These are phyloP conservation scores for Alternaria rosae DNA, from an alignment of 2,329 filamentous ascomycete genomes.

Conservation along the genomic window DNA sequence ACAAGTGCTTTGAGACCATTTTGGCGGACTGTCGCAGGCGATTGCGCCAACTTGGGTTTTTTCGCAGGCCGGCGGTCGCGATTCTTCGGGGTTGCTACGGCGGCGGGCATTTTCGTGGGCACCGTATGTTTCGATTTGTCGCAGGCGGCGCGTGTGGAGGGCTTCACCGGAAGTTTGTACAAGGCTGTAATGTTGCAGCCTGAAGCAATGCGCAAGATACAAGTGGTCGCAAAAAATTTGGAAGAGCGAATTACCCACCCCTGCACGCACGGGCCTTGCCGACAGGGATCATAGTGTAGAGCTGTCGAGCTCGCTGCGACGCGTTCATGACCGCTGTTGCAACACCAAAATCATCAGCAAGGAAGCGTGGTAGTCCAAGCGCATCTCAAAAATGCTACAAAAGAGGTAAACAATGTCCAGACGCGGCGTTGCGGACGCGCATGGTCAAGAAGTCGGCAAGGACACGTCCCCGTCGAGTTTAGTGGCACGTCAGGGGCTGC, in stretches of 20 bases:
- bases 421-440: conserved; percentile 7
- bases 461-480: conserved; percentile 24
- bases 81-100: conserved; percentile 33
- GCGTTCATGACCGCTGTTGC: neutral
- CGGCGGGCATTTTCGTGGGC: conserved; percentile 41
- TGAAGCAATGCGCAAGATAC: conserved; percentile 31
- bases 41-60: conserved; percentile 47
- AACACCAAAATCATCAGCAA: neutral
- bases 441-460: conserved; percentile 16
- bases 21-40: conserved; percentile 27
- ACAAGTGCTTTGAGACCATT: conserved; percentile 46
- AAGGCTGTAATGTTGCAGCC: conserved; percentile 26
- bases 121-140: neutral
- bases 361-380: neutral
- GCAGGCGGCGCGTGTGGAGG: neutral
- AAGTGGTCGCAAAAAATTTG: conserved; percentile 25
- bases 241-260: conserved; percentile 20
- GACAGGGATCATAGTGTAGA: conserved; percentile 18
- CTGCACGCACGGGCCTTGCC: conserved; percentile 13
- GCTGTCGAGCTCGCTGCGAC: conserved; percentile 6
- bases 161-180: conserved; percentile 5
- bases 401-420: neutral
- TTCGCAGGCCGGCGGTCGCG: conserved; percentile 48
- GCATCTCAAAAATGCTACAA: neutral
- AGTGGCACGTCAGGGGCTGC: conserved; percentile 36